Conservation (phyloP, 2,329 filamentous ascomycete species). For the Alternaria hordeiaustralica region DNA sequence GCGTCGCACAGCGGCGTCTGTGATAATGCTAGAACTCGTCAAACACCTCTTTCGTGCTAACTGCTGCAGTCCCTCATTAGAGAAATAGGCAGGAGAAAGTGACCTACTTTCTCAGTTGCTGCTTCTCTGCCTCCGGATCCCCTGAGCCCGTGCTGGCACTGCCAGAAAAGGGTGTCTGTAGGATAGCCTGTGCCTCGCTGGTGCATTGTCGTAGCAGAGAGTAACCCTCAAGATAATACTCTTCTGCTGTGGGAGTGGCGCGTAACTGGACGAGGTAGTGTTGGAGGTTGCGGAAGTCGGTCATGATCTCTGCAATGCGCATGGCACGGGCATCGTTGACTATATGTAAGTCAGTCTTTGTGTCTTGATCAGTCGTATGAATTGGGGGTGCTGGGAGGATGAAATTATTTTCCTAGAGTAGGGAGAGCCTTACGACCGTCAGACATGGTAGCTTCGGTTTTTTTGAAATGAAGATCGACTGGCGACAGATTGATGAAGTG, state of each 20-base stretch:
- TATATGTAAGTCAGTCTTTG: conserved; percentile 40
- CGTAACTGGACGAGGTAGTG: conserved; percentile 64
- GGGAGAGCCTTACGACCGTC: conserved; percentile 60
- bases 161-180: conserved; percentile 60
- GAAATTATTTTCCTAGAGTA: background rate
- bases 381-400: background rate
- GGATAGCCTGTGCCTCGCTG: conserved; percentile 61
- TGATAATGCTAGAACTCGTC: conserved; percentile 59
- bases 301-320: conserved; percentile 68
- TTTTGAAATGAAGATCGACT: conserved; percentile 17
- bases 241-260: conserved; percentile 58
- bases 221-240: conserved; percentile 66
- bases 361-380: background rate
- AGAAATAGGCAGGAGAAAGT: background rate
- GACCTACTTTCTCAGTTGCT: conserved; percentile 62
- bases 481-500: conserved; percentile 16
- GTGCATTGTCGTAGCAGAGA: conserved; percentile 63
- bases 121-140: conserved; percentile 62
- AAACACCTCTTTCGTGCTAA: conserved; percentile 13
- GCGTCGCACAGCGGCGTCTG: conserved; percentile 65
- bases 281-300: conserved; percentile 68
- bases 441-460: conserved; percentile 53
- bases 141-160: conserved; percentile 50
- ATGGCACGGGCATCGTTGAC: conserved; percentile 70
- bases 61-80: background rate